Evolutionary conservation across 257 asterid genomes (phyloP), one percentile per base, ranked within the genome.

Genomic region (Misopates orontium): DNA sequence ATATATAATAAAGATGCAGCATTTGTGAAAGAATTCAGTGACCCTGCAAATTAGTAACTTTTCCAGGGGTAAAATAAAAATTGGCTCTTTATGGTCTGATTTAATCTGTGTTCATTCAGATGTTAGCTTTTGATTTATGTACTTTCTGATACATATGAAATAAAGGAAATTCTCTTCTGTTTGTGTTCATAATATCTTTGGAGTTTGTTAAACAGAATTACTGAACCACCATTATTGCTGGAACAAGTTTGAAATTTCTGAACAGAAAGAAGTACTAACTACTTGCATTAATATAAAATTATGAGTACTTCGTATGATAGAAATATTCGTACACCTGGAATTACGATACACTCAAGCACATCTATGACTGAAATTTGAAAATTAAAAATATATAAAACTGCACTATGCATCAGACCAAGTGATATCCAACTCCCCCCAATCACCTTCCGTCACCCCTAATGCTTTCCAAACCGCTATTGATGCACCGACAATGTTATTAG

Each of bases 381-480:
- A 28, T 6, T 28, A n/a, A n/a, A n/a, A n/a, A n/a, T n/a, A n/a
- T n/a, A n/a, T 28, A n/a, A 28, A 28, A 28, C 6, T 2, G 11
- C 14, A 2, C 47, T 63, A 71, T 18, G 68, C 20, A 76, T 69
- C 78, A 25, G 80, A 58, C 83, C 83, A 78, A 23, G 32, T 6
- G 22, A 71, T 71, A 10, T 78, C 64, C 72, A 74, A 18, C 6
- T 45, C 24, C 16, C 80, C 83, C 68, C 74, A 11, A 11, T 77
- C 70, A 2, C 54, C 65, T 18, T 42, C 7, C 1, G 73, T 67
- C 50, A 75, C 78, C 1, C 77, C 76, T 1, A 80, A 41, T 56
- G 83, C 87, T 56, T 73, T 17, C 86, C 87, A 79, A 41, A 79
- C 82, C 24, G 85, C 85, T 22, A 18, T 56, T 0, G 90, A 84